A percentile compares a stretch with the other conserved stretches of the same genome.
phyloP scores from a whole-genome alignment of 441 rosid genomes.

The Viola pubescens region DNA sequence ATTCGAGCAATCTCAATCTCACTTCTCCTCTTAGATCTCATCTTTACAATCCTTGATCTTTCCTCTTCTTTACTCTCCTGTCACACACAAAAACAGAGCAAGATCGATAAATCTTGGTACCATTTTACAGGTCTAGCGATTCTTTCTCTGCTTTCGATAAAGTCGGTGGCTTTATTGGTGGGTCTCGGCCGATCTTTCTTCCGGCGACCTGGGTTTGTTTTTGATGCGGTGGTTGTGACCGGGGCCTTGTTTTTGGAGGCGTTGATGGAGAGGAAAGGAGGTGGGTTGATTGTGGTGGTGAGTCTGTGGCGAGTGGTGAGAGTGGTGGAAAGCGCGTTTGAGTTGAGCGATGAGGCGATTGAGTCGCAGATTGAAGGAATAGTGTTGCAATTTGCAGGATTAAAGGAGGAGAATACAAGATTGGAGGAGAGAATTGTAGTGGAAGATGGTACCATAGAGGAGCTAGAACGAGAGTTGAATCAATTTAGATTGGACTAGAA shows the following conservation, averaged over 20 bases:
- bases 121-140: constrained; percentile 55
- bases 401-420: constrained; percentile 33
- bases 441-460: constrained; percentile 35
- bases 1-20: constrained; percentile 28
- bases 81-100: constrained; percentile 3
- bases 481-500: neutral
- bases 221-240: constrained; percentile 41
- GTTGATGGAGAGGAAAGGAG: constrained; percentile 40
- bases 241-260: constrained; percentile 52
- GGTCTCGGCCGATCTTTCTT: constrained; percentile 40
- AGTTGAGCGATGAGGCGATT: constrained; percentile 70
- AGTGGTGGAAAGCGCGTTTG: constrained; percentile 57
- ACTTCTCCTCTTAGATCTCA: constrained; percentile 46
- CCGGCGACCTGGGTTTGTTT: constrained; percentile 37
- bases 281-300: constrained; percentile 56
- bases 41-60: constrained; percentile 48
- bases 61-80: constrained; percentile 45
- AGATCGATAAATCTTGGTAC: constrained; percentile 30
- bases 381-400: constrained; percentile 40
- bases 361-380: constrained; percentile 49
- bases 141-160: constrained; percentile 39
- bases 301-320: constrained; percentile 71
- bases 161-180: constrained; percentile 31
- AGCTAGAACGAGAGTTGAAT: constrained; percentile 21
- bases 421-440: constrained; percentile 26